Percentiles rank a stretch among this genome's conserved stretches.
These are phyloP conservation scores for Pistacia atlantica DNA, from an alignment of 345 rosid species.

Conservation along the genomic window DNA sequence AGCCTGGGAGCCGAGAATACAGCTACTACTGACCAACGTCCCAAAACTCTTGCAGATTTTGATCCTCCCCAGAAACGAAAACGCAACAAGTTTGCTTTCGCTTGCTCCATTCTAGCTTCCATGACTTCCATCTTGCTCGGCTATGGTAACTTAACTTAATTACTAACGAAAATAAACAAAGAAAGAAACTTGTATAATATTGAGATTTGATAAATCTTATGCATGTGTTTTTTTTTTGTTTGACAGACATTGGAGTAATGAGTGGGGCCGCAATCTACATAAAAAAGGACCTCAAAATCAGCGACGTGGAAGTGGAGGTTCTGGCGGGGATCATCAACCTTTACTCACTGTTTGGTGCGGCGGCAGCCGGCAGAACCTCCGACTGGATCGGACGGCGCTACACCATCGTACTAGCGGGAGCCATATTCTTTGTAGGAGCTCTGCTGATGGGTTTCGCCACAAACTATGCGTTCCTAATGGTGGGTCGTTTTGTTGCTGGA, in stretches of 20 bases:
- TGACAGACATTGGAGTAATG: slow-evolving; percentile 52
- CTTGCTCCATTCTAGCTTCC: slow-evolving; percentile 74
- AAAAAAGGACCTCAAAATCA: slow-evolving; percentile 29
- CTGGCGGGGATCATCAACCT: slow-evolving; percentile 67
- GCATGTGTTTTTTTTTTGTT: not conserved
- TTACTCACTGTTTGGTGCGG: slow-evolving; percentile 71
- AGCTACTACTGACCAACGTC: not conserved
- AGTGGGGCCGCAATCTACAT: slow-evolving; percentile 46
- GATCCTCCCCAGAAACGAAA: slow-evolving; percentile 53
- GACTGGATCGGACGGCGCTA: slow-evolving; percentile 91
- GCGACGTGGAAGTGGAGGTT: slow-evolving; percentile 42
- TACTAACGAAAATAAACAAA: too few relatives aligned
- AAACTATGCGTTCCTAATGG: slow-evolving; percentile 82
- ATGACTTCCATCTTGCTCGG: slow-evolving; percentile 86
- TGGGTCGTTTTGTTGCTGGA: slow-evolving; percentile 87
- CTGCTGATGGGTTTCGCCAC: slow-evolving; percentile 85
- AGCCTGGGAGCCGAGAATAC: slow-evolving; percentile 9
- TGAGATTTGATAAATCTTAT: not conserved
- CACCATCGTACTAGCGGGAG: slow-evolving; percentile 82
- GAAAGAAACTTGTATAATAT: too few relatives aligned
- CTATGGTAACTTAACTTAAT: slow-evolving; percentile 45
- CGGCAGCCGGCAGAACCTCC: slow-evolving; percentile 82
- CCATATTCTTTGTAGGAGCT: slow-evolving; percentile 81
- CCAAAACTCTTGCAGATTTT: slow-evolving; percentile 43
- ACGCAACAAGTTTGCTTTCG: slow-evolving; percentile 67